A percentile compares a stretch with the other conserved stretches of the same genome.
Evolutionary conservation across 345 rosid genomes (phyloP).

Genomic region (Lagerstroemia speciosa): DNA sequence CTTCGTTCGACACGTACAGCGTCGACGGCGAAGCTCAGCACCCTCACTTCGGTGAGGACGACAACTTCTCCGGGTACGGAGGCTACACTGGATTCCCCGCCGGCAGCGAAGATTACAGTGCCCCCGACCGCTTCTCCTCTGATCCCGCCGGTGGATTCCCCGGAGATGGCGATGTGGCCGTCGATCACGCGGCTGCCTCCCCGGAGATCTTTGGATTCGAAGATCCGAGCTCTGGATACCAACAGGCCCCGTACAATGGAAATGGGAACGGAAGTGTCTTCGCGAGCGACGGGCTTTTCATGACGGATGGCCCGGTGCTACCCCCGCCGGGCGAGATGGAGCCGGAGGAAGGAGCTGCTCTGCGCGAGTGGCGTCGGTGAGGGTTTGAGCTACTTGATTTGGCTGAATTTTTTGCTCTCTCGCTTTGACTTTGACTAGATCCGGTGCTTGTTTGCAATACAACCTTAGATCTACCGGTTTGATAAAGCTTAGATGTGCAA

Average conservation of each 20-base stretch:
- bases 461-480: background rate
- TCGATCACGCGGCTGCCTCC: conserved; percentile 31
- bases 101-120: conserved; percentile 12
- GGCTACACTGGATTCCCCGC: conserved; percentile 41
- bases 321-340: conserved; percentile 62
- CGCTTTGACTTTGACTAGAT: conserved; percentile 20
- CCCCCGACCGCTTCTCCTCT: too few relatives aligned
- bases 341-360: conserved; percentile 53
- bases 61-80: conserved; percentile 24
- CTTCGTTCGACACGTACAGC: conserved; percentile 5
- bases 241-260: conserved; percentile 50
- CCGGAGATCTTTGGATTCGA: conserved; percentile 42
- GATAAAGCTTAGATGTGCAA: background rate
- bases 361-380: conserved; percentile 84
- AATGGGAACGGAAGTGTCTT: conserved; percentile 30
- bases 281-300: conserved; percentile 25
- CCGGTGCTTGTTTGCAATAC: background rate
- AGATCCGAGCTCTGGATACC: conserved; percentile 34
- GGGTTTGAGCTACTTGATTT: conserved; percentile 9
- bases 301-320: conserved; percentile 59
- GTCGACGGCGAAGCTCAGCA: conserved; percentile 7
- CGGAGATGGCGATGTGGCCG: conserved; percentile 31
- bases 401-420: conserved; percentile 16
- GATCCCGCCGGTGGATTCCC: conserved; percentile 21
- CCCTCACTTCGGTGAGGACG: conserved; percentile 19